Evolutionary conservation across 2,329 filamentous ascomycete genomes (phyloP).

Genomic region (Huntiella omanensis): DNA sequence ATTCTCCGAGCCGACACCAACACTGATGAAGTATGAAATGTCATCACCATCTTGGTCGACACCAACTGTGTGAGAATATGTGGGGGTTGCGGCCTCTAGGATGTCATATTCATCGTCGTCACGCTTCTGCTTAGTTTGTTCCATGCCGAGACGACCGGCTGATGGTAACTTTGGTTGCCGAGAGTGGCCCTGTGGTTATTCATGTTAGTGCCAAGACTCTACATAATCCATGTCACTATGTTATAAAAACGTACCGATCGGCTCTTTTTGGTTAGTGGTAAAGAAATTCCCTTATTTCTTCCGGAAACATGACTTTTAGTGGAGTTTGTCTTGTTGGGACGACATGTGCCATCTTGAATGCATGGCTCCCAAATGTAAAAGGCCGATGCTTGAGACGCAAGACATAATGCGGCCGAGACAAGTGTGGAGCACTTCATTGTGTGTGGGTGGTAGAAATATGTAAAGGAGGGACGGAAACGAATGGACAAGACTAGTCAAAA

Average conservation of each 20-base stretch:
- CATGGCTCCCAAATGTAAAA: conserved; percentile 12
- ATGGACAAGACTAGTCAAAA: neutral
- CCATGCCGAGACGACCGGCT: conserved; percentile 11
- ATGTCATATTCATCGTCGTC: conserved; percentile 27
- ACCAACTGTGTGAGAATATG: conserved; percentile 29
- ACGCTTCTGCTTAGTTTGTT: conserved; percentile 22
- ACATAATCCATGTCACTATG: neutral
- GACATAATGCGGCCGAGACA: conserved; percentile 3
- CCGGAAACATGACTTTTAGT: neutral
- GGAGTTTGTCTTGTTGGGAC: conserved; percentile 3
- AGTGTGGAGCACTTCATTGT: conserved; percentile 6
- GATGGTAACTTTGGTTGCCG: neutral
- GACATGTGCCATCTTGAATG: conserved; percentile 10
- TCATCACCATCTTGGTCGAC: conserved; percentile 47
- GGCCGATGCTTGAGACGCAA: conserved; percentile 7
- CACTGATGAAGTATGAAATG: conserved; percentile 44
- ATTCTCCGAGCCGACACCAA: conserved; percentile 33
- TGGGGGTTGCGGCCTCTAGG: conserved; percentile 26
- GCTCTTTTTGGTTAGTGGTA: conserved; percentile 4
- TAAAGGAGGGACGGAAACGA: neutral
- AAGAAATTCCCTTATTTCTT: neutral
- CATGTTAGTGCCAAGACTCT: neutral
- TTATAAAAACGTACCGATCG: conserved; percentile 6
- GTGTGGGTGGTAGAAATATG: neutral
- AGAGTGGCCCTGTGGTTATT: neutral